Percentiles rank a stretch among this genome's conserved stretches.
Conservation (phyloP, 2,329 filamentous ascomycete genomes). For the Botrytis squamosa region DNA sequence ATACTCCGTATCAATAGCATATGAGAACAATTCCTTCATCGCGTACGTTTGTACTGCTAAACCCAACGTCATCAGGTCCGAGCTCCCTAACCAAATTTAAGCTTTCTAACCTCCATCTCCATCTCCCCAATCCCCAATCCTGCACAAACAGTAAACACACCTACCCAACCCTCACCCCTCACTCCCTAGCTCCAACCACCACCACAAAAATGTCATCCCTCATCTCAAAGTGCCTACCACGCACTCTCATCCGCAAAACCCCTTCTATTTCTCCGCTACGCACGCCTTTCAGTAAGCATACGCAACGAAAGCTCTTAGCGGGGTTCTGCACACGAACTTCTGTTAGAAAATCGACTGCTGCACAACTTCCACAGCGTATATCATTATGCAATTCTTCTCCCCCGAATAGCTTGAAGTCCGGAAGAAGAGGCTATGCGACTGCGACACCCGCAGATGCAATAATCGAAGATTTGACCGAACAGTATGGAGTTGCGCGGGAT, state of each 20-base stretch:
- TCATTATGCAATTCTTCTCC: not conserved
- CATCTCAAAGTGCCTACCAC: not conserved
- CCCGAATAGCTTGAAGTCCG: rapidly evolving
- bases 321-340: not conserved
- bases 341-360: not conserved
- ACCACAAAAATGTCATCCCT: not conserved
- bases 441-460: not conserved
- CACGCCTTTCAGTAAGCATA: too few species aligned
- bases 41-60: not conserved
- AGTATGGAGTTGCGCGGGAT: constrained; percentile 45
- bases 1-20: too few species aligned
- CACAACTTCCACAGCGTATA: not conserved
- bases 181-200: too few species aligned
- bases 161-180: not conserved
- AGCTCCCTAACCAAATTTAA: not conserved
- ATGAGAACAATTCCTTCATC: too few species aligned
- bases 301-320: not conserved
- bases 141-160: too few species aligned
- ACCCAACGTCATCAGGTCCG: constrained; percentile 1
- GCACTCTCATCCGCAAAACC: not conserved
- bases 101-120: not conserved
- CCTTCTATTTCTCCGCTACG: not conserved
- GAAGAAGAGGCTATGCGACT: not conserved
- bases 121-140: not conserved
- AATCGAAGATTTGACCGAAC: constrained; percentile 16